Conservation (phyloP, 192 early-diverging fungal genomes). For the Diversispora eburnea region DNA sequence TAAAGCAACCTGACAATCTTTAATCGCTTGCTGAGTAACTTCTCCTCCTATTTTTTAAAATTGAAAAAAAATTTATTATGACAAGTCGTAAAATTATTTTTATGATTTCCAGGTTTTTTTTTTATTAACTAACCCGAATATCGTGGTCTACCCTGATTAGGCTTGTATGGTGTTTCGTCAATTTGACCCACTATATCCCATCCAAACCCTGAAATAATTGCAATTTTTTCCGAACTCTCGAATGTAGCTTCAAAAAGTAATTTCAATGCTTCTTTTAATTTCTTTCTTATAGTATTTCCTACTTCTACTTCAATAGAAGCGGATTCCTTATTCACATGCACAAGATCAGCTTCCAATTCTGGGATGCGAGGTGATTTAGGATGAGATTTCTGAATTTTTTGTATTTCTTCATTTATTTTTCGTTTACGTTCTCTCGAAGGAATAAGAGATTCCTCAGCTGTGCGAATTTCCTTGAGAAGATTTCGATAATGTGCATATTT, state of each 20-base stretch:
- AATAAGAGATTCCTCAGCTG: slow-evolving; percentile 15
- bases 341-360: slow-evolving; percentile 36
- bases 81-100: not conserved
- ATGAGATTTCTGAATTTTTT: slow-evolving; percentile 21
- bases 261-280: slow-evolving; percentile 36
- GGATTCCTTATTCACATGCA: slow-evolving; percentile 33
- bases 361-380: slow-evolving; percentile 26
- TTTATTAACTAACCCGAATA: not conserved
- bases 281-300: slow-evolving; percentile 36
- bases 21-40: slow-evolving; percentile 2
- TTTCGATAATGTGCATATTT: slow-evolving; percentile 28
- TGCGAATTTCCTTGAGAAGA: slow-evolving; percentile 27
- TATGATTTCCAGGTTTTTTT: too few relatives aligned
- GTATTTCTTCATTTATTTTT: slow-evolving; percentile 27
- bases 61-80: not conserved
- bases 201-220: slow-evolving; percentile 41
- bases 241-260: slow-evolving; percentile 39
- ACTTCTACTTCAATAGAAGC: slow-evolving; percentile 34
- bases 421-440: slow-evolving; percentile 9
- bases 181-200: slow-evolving; percentile 20
- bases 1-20: slow-evolving; percentile 27
- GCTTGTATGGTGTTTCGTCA: slow-evolving; percentile 1
- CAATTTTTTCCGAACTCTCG: slow-evolving; percentile 40
- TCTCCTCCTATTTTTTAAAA: not conserved
- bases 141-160: not conserved